Conservation (phyloP, 2,329 filamentous ascomycete genomes). For the Knufia petricola region DNA sequence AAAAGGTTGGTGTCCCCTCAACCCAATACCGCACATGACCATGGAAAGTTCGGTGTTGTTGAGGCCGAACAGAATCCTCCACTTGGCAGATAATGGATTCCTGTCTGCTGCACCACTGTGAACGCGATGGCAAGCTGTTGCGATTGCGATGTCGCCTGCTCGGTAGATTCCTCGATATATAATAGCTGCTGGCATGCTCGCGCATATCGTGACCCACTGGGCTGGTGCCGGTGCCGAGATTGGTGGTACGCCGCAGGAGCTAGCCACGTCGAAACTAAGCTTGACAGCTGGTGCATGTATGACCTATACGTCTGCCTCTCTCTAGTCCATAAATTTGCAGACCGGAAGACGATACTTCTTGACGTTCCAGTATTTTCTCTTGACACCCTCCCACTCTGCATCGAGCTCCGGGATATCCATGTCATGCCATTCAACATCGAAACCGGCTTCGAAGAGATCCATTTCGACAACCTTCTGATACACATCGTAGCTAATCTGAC, state of each 20-base stretch:
- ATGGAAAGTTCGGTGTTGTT: background rate
- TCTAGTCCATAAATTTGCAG: constrained; percentile 23
- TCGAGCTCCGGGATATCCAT: constrained; percentile 64
- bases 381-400: constrained; percentile 79
- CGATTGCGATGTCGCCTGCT: too few relatives aligned
- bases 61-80: background rate
- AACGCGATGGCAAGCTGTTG: too few relatives aligned
- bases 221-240: too few relatives aligned
- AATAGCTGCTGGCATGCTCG: too few relatives aligned
- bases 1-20: background rate
- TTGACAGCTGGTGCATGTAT: too few relatives aligned
- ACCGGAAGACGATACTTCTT: constrained; percentile 43
- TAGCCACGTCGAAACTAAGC: too few relatives aligned
- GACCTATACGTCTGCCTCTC: background rate
- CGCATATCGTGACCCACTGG: too few relatives aligned
- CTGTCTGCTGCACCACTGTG: too few relatives aligned
- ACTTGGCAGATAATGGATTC: background rate
- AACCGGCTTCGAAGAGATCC: constrained; percentile 77
- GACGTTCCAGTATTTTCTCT: constrained; percentile 81
- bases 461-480: constrained; percentile 88
- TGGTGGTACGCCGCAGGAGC: too few relatives aligned
- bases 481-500: constrained; percentile 89
- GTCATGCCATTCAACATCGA: constrained; percentile 80
- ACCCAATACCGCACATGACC: background rate
- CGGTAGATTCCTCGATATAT: too few relatives aligned